A percentile compares a stretch with the other conserved stretches of the same genome.
Evolutionary conservation across 2,329 filamentous ascomycete genomes (phyloP).

Genomic region (Aspergillus fijiensis): DNA sequence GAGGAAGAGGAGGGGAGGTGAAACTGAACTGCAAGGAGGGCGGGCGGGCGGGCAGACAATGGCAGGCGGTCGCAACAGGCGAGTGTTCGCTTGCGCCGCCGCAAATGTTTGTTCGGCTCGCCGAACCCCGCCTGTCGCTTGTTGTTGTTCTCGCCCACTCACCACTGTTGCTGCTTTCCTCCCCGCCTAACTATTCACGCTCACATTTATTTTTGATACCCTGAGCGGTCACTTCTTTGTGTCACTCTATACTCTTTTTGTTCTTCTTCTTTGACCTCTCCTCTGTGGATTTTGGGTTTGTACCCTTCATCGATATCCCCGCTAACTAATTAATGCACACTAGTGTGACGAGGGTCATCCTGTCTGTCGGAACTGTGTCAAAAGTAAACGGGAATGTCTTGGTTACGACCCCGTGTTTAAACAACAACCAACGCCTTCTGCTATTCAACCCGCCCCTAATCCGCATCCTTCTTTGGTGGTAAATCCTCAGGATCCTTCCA

Average conservation of each 20-base stretch:
- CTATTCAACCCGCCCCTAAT: constrained; percentile 62
- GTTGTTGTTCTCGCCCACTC: constrained; percentile 14
- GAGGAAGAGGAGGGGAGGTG: not conserved
- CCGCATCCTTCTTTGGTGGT: constrained; percentile 44
- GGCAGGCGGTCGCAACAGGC: constrained; percentile 4
- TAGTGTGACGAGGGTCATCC: constrained; percentile 97
- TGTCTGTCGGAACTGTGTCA: constrained; percentile 71
- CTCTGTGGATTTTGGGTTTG: no score
- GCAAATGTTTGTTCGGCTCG: constrained; percentile 24
- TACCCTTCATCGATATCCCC: not conserved
- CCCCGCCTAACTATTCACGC: constrained; percentile 3
- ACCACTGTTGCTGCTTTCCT: constrained; percentile 2
- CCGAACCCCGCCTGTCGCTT: constrained; percentile 17
- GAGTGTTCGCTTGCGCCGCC: constrained; percentile 24
- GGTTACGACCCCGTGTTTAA: constrained; percentile 69
- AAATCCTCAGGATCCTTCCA: constrained; percentile 39
- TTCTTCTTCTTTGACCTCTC: constrained; percentile 10
- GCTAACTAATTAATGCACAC: constrained; percentile 17
- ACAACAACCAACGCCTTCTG: constrained; percentile 68
- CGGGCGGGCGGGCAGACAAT: not conserved
- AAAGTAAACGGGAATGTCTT: constrained; percentile 66
- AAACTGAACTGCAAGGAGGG: not conserved
- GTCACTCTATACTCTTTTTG: constrained; percentile 21
- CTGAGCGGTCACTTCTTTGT: constrained; percentile 12
- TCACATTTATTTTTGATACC: constrained; percentile 15